Conservation (phyloP, 352 stramenopile genomes). For the Phytopythium helicoides region DNA sequence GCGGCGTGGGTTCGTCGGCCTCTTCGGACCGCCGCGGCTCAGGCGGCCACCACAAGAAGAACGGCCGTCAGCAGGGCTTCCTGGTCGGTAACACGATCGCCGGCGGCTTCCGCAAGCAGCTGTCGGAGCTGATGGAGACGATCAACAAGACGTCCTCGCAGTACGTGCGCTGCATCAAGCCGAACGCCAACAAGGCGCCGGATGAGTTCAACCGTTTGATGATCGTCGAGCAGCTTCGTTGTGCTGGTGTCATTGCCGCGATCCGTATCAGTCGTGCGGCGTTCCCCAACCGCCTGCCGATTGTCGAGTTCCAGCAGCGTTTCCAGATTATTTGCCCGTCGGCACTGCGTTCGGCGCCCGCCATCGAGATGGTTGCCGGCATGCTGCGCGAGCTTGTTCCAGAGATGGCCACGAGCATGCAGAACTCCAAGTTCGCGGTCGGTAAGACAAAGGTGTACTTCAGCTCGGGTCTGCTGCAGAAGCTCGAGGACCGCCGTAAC, state of each 20-base stretch:
- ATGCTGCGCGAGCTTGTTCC: slow-evolving; percentile 69
- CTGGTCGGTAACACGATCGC: slow-evolving; percentile 81
- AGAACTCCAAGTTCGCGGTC: slow-evolving; percentile 80
- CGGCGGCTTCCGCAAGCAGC: slow-evolving; percentile 83
- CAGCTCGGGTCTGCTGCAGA: slow-evolving; percentile 88
- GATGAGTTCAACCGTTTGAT: slow-evolving; percentile 81
- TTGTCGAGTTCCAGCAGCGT: slow-evolving; percentile 78
- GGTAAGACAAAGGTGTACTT: slow-evolving; percentile 85
- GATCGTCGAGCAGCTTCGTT: slow-evolving; percentile 89
- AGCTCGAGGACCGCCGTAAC: slow-evolving; percentile 86
- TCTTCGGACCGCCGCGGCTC: slow-evolving; percentile 28
- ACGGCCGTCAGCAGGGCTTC: slow-evolving; percentile 69
- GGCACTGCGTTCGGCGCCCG: slow-evolving; percentile 44
- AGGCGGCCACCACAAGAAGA: slow-evolving; percentile 42
- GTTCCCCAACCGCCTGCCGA: slow-evolving; percentile 91
- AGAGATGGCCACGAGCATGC: slow-evolving; percentile 54
- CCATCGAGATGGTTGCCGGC: slow-evolving; percentile 71
- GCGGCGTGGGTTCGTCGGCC: slow-evolving; percentile 8
- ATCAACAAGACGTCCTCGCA: slow-evolving; percentile 87
- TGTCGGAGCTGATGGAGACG: slow-evolving; percentile 83
- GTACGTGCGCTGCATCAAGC: slow-evolving; percentile 91
- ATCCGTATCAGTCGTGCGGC: slow-evolving; percentile 87
- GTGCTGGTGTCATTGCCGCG: slow-evolving; percentile 87
- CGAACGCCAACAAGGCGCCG: slow-evolving; percentile 86
- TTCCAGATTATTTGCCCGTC: slow-evolving; percentile 87